Conservation (phyloP, 495 filamentous ascomycete genomes). For the Mytilinidion resinicola region DNA sequence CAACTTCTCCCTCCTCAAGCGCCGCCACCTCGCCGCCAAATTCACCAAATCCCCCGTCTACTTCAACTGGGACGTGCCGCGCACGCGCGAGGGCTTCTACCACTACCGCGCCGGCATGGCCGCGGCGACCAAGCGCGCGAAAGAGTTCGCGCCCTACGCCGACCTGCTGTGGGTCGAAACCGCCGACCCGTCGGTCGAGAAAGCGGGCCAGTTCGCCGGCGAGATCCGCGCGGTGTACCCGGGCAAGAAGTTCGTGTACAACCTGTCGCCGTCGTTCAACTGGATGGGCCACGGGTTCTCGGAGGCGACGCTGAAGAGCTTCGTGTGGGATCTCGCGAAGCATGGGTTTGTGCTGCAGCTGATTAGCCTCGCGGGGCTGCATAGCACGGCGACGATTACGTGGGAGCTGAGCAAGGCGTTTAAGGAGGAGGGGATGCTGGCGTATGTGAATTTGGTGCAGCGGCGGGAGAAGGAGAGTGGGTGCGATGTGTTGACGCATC, state of each 20-base stretch:
- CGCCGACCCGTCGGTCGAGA: slow-evolving; percentile 72
- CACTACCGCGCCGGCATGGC: slow-evolving; percentile 85
- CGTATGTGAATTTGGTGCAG: slow-evolving; percentile 89
- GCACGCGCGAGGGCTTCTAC: slow-evolving; percentile 93
- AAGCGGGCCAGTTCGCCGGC: slow-evolving; percentile 65
- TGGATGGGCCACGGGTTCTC: slow-evolving; percentile 95
- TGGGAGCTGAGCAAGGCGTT: slow-evolving; percentile 75
- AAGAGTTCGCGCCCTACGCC: slow-evolving; percentile 84
- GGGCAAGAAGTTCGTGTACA: slow-evolving; percentile 90
- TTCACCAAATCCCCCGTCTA: slow-evolving; percentile 60
- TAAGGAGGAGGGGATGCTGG: slow-evolving; percentile 88
- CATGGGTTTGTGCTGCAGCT: slow-evolving; percentile 94
- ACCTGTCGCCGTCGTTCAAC: slow-evolving; percentile 93
- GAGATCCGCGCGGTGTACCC: slow-evolving; percentile 61
- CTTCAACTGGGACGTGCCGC: slow-evolving; percentile 88
- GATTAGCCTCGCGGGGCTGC: slow-evolving; percentile 83
- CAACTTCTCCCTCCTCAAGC: slow-evolving; percentile 67
- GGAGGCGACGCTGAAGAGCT: slow-evolving; percentile 67
- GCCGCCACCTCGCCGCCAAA: slow-evolving; percentile 61
- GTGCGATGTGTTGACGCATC: slow-evolving; percentile 92
- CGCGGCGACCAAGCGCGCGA: slow-evolving; percentile 87
- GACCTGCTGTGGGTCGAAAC: slow-evolving; percentile 98
- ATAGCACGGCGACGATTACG: slow-evolving; percentile 82
- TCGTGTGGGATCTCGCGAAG: slow-evolving; percentile 92
- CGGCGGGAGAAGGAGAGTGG: slow-evolving; percentile 83